Evolutionary conservation across 208 protist genomes (phyloP), one percentile per base, ranked within the genome.

Genomic region (Acanthamoeba healyi): DNA sequence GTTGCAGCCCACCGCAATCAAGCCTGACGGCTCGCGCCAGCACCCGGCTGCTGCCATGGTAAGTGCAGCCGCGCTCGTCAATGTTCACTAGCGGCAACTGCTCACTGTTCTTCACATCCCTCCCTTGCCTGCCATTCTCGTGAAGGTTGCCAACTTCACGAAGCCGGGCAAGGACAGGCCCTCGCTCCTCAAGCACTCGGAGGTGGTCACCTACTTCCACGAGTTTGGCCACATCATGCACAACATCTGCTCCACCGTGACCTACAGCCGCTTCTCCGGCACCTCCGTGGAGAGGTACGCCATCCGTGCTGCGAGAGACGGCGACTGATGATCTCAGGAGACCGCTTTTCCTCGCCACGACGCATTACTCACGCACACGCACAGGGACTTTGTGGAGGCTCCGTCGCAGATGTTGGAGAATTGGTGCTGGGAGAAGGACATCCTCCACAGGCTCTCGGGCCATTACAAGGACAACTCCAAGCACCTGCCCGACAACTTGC

Each of bases 151-250:
- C 40, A 97, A 97, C 70, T 97, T 97, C 40, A 95, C 95, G 10
- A 95, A 96, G 44, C 93, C 95, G 17, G 93, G 65, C 26, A 36
- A 81, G 1, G 63, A 58, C 29, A 22, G 51, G 34, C 96, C 96
- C 40, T 95, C 96, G 10, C 74, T 97, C 2, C 61, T 97, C n/a
- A 74, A 77, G 22, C 95, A 97, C 70, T 82, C 92, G 67, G 96
- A 96, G 61, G 95, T 97, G 0, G 96, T 95, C 3, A 97, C 96
- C 10, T 96, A 94, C 26, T 97, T 97, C 95, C 96, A 97, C 34
- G 96, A 97, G 63, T 96, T 97, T 94, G 96, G 96, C 0, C 94
- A 42, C 32, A 88, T 95, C 6, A 96, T 97, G 96, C 96, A 97
- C 72, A 54, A 94, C n/a, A 79, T 97, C 42, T 96, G 74, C 9